A percentile compares a stretch with the other conserved stretches of the same genome.
These are phyloP conservation scores for Diaporthe citriasiana DNA, from an alignment of 2,329 filamentous ascomycete genomes.

Conservation along the genomic window DNA sequence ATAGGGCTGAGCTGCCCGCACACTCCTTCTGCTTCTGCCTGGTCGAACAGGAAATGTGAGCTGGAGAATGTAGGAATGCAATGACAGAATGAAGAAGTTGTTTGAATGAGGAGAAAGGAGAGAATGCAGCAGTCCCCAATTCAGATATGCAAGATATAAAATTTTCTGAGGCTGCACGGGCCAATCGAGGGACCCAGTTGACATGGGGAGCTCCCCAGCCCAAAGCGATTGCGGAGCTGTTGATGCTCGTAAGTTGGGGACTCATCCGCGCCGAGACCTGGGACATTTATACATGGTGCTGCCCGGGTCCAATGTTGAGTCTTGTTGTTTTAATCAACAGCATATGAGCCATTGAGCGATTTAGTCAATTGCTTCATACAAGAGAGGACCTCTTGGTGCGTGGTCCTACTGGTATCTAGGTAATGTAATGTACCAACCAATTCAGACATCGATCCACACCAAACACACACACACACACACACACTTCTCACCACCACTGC, in stretches of 20 bases:
- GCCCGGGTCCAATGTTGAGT: conserved; percentile 1
- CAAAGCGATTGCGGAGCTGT: conserved; percentile 35
- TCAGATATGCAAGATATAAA: conserved; percentile 35
- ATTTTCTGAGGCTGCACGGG: conserved; percentile 35
- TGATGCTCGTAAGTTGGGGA: conserved; percentile 31
- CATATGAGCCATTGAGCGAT: not conserved
- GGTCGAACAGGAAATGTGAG: not conserved
- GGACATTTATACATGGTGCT: not conserved
- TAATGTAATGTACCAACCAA: not conserved
- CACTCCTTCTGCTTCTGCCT: not conserved
- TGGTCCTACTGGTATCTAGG: not conserved
- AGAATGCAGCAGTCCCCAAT: not conserved
- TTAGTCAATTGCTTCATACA: not conserved
- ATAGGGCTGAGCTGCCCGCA: not conserved
- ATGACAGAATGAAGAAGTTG: not conserved
- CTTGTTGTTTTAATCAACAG: not conserved
- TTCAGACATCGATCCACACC: too few species aligned
- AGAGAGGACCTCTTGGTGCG: conserved; percentile 1
- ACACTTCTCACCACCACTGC: not conserved
- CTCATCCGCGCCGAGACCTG: conserved; percentile 1
- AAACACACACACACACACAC: not conserved
- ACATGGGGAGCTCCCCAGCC: conserved; percentile 15
- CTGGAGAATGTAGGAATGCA: not conserved
- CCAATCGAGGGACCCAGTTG: conserved; percentile 29
- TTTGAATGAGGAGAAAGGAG: not conserved